Evolutionary conservation across 371 early-diverging fungal species (phyloP).

Genomic region (Mycotypha africana): DNA sequence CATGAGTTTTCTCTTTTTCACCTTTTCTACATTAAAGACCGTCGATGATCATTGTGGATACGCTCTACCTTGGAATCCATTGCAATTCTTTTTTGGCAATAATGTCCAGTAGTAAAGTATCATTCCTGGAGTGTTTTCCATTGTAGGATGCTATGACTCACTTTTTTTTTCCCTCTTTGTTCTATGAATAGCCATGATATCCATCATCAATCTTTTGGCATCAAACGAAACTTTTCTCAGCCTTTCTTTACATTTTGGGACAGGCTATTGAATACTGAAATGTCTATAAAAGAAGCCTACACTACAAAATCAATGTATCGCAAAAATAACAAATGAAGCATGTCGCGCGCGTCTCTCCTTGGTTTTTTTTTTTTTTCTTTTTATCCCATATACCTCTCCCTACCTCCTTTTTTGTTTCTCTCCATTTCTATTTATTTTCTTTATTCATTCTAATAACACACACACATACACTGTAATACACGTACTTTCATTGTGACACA

Average conservation of each 20-base stretch:
- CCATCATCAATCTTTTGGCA: constrained; percentile 62
- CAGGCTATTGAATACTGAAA: constrained; percentile 24
- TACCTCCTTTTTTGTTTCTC: not conserved
- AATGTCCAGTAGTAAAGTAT: constrained; percentile 63
- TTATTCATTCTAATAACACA: no score
- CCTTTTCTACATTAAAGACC: constrained; percentile 74
- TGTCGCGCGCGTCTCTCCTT: no score
- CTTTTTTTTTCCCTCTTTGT: not conserved
- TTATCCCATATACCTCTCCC: no score
- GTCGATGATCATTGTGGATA: constrained; percentile 83
- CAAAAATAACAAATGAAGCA: no score
- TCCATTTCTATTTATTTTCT: no score
- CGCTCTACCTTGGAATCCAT: constrained; percentile 74
- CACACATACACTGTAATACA: no score
- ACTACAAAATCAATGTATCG: no score
- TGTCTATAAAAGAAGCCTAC: constrained; percentile 14
- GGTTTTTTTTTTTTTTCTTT: no score
- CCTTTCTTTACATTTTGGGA: constrained; percentile 83
- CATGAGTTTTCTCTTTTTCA: constrained; percentile 63
- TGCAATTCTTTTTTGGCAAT: constrained; percentile 60
- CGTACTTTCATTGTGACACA: no score
- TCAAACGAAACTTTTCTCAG: constrained; percentile 62
- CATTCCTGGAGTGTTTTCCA: no score
- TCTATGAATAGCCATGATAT: constrained; percentile 53
- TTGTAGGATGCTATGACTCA: not conserved